Evolutionary conservation across 177 flowering plant species (phyloP).

Genomic region (Vitis hybrid): DNA sequence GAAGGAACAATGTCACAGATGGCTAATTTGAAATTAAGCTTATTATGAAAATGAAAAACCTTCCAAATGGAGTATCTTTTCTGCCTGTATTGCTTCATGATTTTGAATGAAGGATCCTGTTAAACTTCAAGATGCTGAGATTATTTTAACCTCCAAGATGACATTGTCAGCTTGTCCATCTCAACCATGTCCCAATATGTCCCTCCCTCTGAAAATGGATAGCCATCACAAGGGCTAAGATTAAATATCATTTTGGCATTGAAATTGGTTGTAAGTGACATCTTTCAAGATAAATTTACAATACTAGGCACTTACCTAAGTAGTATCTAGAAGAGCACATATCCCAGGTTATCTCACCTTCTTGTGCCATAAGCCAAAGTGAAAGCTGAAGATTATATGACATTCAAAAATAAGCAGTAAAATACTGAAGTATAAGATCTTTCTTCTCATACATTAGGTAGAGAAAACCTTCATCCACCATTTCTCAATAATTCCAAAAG

Average conservation of each 20-base stretch:
- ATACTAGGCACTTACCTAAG: neutral
- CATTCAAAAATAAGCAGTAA: neutral
- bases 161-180: too few relatives aligned
- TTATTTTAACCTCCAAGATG: too few relatives aligned
- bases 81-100: too few relatives aligned
- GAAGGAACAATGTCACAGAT: too few relatives aligned
- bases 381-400: neutral
- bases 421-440: neutral
- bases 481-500: conserved; percentile 85
- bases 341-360: neutral
- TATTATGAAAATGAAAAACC: too few relatives aligned
- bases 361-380: neutral
- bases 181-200: too few relatives aligned
- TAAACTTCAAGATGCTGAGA: too few relatives aligned
- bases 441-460: too few relatives aligned
- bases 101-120: too few relatives aligned
- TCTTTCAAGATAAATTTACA: neutral
- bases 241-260: neutral
- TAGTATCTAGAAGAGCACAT: neutral
- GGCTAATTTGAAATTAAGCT: too few relatives aligned
- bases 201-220: neutral
- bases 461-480: neutral
- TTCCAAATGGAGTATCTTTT: too few relatives aligned
- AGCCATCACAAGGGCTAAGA: neutral
- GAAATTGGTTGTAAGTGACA: neutral